Percentiles rank a stretch among this genome's conserved stretches.
phyloP scores from a whole-genome alignment of 148 eudicot genomes.

The Silene uniflora region DNA sequence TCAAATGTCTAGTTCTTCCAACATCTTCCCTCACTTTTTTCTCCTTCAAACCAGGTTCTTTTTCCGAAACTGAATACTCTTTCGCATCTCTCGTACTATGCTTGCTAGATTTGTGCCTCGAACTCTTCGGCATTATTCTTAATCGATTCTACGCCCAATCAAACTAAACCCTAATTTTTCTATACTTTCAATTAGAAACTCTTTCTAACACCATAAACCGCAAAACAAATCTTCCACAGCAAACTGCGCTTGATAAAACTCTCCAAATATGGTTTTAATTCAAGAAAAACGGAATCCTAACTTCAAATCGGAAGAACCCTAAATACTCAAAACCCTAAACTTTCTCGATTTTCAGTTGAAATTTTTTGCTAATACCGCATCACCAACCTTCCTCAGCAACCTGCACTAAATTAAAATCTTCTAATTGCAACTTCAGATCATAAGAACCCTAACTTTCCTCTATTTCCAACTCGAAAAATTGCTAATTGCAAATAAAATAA shows the following conservation, averaged over 20 bases:
- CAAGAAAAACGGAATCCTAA: no score
- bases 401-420: neutral
- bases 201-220: no score
- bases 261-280: no score
- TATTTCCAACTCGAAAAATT: no score
- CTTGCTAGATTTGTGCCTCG: slow-evolving; percentile 89
- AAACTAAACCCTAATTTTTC: slow-evolving; percentile 11
- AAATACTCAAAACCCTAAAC: slow-evolving; percentile 24
- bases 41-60: slow-evolving; percentile 60
- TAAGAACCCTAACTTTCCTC: neutral
- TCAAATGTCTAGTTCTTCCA: slow-evolving; percentile 36
- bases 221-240: neutral
- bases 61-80: slow-evolving; percentile 76
- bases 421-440: neutral
- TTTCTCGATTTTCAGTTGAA: slow-evolving; percentile 1
- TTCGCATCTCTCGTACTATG: slow-evolving; percentile 55
- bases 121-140: slow-evolving; percentile 70
- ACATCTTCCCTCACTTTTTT: slow-evolving; percentile 45
- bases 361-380: neutral
- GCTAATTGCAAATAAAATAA: no score
- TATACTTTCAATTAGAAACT: no score
- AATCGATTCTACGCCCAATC: neutral
- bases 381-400: neutral
- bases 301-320: slow-evolving; percentile 8
- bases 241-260: neutral